A percentile compares a stretch with the other conserved stretches of the same genome.
These are phyloP conservation scores for Aspergillus eucalypticola DNA, from an alignment of 2,329 filamentous ascomycete species.

Conservation along the genomic window DNA sequence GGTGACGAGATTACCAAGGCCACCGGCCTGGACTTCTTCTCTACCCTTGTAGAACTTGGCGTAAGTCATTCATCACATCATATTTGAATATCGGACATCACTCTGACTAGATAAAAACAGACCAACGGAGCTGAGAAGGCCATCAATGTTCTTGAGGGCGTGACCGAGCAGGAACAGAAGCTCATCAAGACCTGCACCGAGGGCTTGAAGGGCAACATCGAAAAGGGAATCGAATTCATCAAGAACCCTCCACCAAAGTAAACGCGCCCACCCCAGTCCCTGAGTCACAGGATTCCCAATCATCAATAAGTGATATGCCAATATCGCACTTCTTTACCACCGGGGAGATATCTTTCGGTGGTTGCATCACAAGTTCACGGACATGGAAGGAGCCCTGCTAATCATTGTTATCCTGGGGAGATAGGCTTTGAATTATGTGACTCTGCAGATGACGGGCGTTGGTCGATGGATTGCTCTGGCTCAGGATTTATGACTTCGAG, in stretches of 20 bases:
- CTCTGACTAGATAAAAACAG: conserved; percentile 51
- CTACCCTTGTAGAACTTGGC: conserved; percentile 90
- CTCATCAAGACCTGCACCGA: conserved; percentile 74
- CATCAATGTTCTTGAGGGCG: conserved; percentile 71
- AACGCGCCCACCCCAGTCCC: conserved; percentile 47
- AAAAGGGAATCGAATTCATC: conserved; percentile 88
- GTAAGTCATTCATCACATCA: conserved; percentile 58
- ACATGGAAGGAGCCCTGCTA: conserved; percentile 37
- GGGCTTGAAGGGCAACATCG: conserved; percentile 88
- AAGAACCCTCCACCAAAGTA: conserved; percentile 87
- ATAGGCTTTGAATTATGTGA: conserved; percentile 47
- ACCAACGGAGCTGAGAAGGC: conserved; percentile 83
- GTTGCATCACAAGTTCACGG: conserved; percentile 17
- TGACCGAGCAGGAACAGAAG: conserved; percentile 85
- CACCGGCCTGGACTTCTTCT: conserved; percentile 90
- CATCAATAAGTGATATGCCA: conserved; percentile 25
- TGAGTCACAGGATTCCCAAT: conserved; percentile 21
- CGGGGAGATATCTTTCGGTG: conserved; percentile 16
- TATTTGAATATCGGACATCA: conserved; percentile 9
- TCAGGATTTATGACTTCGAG: conserved; percentile 14
- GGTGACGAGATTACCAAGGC: conserved; percentile 83
- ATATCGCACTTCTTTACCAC: conserved; percentile 14
- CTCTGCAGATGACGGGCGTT: conserved; percentile 29
- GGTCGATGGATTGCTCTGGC: conserved; percentile 19
- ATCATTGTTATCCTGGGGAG: conserved; percentile 39